Evolutionary conservation across 768 basidiomycete genomes (phyloP), one percentile per base, ranked within the genome.

Genomic region (Mycena sanguinolenta): DNA sequence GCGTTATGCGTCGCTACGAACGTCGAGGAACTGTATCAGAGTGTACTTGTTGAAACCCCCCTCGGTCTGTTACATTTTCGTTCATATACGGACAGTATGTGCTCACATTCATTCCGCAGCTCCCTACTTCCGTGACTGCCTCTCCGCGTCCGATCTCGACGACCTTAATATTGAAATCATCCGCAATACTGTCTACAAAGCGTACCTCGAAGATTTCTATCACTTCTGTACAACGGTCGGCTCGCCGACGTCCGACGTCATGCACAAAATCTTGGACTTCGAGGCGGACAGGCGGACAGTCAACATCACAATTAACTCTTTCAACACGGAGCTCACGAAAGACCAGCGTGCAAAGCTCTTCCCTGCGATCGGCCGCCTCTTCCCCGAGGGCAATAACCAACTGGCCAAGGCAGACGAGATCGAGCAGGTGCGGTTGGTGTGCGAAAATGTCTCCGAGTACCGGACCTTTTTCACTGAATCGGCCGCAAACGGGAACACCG

Each of bases 111-210:
- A 27, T 61, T 39, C 21, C 49, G 12, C 62, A 88, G 98, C 98
- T 2, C 95, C 96, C 10, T 99, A 99, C 84, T 99, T 99, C 88
- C 92, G 95, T 28, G 93, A 95, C 75, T 98, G 97, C 79, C 87
- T 99, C 28, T 93, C 96, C 39, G 97, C 98, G 21, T 90, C 94
- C 52, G 98, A 99, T 79, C 89, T 99, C 55, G 98, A 99, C 79
- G 98, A 98, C 79, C 91, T 99, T 67, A 98, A 99, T 85, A 99
- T 99, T 77, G 98, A 99, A 84, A 98, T 99, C 82, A 97, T 99
- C 82, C 95, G 98, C 52, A 99, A 99, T 83, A 97, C 97, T 1
- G 93, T 99, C 39, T 99, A 99, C 89, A 98, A 98, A 81, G 93
- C 96, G 21, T 99, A 99, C 82, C 92, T 99, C 67, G 97, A 99